A percentile compares a stretch with the other conserved stretches of the same genome.
phyloP scores from a whole-genome alignment of 1,284 basidiomycete genomes.

The Rhodofomes roseus region DNA sequence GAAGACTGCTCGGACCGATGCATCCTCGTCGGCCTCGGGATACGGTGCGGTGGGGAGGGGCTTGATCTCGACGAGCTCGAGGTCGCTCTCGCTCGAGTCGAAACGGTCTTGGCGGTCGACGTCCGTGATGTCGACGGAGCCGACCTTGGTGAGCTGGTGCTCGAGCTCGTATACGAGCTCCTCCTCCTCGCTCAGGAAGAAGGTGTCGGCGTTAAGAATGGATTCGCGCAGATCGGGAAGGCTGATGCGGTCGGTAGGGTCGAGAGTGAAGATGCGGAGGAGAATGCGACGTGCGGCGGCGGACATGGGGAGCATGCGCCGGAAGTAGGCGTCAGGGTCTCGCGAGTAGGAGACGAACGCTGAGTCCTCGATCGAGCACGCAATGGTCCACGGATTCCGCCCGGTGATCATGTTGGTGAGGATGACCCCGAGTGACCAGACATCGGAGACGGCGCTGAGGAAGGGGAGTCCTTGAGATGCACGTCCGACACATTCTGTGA shows the following conservation, averaged over 20 bases:
- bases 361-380: constrained; percentile 42
- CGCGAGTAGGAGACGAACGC: constrained; percentile 52
- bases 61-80: constrained; percentile 4
- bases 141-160: neutral
- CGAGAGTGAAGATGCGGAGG: constrained; percentile 23
- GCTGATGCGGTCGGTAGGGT: constrained; percentile 22
- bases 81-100: neutral
- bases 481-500: constrained; percentile 50
- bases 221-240: constrained; percentile 22
- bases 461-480: constrained; percentile 36
- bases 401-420: constrained; percentile 66
- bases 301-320: constrained; percentile 47
- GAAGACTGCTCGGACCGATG: neutral
- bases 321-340: constrained; percentile 41
- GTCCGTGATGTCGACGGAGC: constrained; percentile 3
- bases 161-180: neutral
- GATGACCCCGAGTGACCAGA: constrained; percentile 70
- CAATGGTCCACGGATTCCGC: constrained; percentile 67
- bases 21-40: neutral
- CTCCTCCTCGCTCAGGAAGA: constrained; percentile 18
- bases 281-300: constrained; percentile 34
- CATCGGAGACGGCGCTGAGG: constrained; percentile 54
- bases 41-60: neutral
- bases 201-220: constrained; percentile 22
- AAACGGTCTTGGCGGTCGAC: neutral